Evolutionary conservation across 208 protist species (phyloP), one percentile per base, ranked within the genome.

Genomic region (Acanthamoeba castellanii): DNA sequence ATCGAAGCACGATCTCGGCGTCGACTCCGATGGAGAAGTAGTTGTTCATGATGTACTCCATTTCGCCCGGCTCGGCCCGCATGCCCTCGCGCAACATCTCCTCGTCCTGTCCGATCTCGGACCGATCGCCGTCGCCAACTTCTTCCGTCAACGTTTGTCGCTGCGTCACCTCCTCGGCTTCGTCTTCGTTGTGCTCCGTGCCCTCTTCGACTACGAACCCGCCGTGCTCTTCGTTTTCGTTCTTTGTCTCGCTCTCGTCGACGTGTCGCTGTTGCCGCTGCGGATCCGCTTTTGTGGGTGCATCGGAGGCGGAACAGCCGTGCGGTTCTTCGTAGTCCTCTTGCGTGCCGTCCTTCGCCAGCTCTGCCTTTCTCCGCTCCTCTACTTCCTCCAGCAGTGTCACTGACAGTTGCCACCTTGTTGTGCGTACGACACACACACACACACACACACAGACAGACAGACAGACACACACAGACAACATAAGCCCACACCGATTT

Each of bases 21-120:
- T 97, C 96, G 32, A 97, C 61, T 7, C 87, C 97, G 42, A 98
- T 96, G 20, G 82, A 95, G 45, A 98, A 96, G 59, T 98, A 98
- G 61, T 98, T 98, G 55, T 96, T 97, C 94, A 97, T 96, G 27
- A 96, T 91, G 11, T 91, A 34, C 30, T 95, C 55, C 45, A 88
- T 85, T 32, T 82, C 18, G 13, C 47, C 78, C n/a, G 25, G n/a
- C 47, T 87, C 30, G 22, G 78, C 78, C 14, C 50, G 78, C 78
- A 87, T 87, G 18, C 78, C 78, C 30, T 87, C 78, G 50, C 78
- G 78, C 78, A 87, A 16, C 78, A 87, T 87, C 78, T 61, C 20
- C 50, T 87, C 78, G 50, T 87, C 78, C 9, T 20, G 47, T 87
- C 78, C 78, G 78, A 87, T 87, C 78, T 87, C 78, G 78, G 78